Evolutionary conservation across 441 rosid genomes (phyloP).

Genomic region (Erodium texanum): DNA sequence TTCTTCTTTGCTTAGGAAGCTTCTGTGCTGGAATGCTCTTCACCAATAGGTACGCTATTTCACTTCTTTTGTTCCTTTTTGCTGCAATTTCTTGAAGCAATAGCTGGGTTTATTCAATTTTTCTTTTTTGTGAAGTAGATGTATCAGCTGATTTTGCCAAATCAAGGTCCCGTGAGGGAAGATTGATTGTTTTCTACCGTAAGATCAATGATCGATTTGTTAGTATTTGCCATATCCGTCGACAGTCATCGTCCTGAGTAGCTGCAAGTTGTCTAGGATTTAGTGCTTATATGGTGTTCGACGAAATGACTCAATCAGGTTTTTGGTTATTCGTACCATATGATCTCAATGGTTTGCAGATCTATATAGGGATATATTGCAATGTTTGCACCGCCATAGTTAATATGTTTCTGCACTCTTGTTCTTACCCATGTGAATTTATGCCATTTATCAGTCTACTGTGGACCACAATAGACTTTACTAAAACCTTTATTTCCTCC

Average conservation of each 20-base stretch:
- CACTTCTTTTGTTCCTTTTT: not conserved
- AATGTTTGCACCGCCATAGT: not conserved
- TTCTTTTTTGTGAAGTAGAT: too few species aligned
- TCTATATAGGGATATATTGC: not conserved
- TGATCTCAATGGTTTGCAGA: not conserved
- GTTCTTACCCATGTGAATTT: not conserved
- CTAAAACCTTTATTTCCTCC: too few species aligned
- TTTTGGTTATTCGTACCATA: too few species aligned
- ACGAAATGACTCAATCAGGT: too few species aligned
- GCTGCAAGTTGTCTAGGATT: not conserved
- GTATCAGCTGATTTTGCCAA: not conserved
- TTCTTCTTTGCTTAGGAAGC: slow-evolving; percentile 57
- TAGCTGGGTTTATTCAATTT: too few species aligned
- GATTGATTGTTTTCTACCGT: not conserved
- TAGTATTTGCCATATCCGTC: not conserved
- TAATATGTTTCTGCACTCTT: not conserved
- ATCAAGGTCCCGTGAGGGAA: not conserved
- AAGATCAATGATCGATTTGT: not conserved
- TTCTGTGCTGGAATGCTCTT: slow-evolving; percentile 79
- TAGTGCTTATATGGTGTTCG: too few species aligned
- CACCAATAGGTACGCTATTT: slow-evolving; percentile 52
- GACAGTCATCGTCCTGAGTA: not conserved
- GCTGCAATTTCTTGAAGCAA: not conserved
- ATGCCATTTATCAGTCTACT: not conserved
- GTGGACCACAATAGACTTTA: not conserved